Evolutionary conservation across 768 basidiomycete genomes (phyloP).

Genomic region (Austroboletus festivus): DNA sequence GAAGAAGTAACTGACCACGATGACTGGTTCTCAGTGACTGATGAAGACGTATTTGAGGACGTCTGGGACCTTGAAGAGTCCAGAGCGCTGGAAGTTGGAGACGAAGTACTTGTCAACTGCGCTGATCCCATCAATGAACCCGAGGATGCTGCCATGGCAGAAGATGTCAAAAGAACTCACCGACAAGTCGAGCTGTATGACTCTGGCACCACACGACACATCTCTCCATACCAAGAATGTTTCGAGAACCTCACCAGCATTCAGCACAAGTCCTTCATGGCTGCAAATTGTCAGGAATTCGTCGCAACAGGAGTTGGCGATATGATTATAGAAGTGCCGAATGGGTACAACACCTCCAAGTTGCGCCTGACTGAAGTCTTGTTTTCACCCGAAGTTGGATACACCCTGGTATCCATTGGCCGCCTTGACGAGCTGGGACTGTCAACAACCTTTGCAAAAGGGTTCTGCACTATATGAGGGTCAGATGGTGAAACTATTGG

Average conservation of each 20-base stretch:
- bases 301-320: neutral
- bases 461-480: neutral
- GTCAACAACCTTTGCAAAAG: neutral
- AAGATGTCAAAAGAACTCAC: no score
- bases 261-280: neutral
- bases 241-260: slow-evolving; percentile 1
- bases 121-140: no score
- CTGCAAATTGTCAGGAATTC: neutral
- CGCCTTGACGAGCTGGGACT: neutral
- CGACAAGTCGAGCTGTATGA: neutral
- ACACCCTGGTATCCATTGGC: slow-evolving; percentile 30
- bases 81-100: no score
- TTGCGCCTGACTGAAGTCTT: slow-evolving; percentile 6
- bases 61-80: no score
- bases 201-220: neutral
- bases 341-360: neutral
- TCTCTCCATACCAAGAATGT: neutral
- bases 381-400: slow-evolving; percentile 26
- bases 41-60: no score
- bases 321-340: neutral
- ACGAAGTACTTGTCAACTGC: no score
- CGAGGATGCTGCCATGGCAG: neutral
- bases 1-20: no score
- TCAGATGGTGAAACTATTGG: neutral
- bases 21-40: no score